Base-by-base conservation (phyloP, 495 filamentous ascomycete genomes). In the Xylaria bambusicola region DNA sequence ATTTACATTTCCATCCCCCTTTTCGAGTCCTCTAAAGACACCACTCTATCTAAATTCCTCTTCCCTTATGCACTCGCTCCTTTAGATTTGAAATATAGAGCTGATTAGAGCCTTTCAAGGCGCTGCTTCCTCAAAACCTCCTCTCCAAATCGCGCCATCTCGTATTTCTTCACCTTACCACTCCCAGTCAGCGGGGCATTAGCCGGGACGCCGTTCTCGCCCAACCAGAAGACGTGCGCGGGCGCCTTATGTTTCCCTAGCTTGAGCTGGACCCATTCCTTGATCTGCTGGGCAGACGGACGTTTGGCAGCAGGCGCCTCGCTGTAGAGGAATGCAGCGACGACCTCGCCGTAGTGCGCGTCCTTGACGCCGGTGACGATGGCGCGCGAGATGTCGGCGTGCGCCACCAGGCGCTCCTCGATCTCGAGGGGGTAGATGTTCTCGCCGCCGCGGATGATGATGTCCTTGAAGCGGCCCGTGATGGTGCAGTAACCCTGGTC, bases 341-440 rank as follows among this genome's bases (percentile, higher is more conserved):
- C 86, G 0, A 85, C 85, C 71, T 90, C 87, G 36, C 86, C 87
- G 54, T 88, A 88, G 59, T 83, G 81, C 1, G 71, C 72, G 58
- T 88, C 79, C 26, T 83, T 79, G 4, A 90, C 73, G 2, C 85
- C 87, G 49, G 88, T 81, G 0, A 89, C 86, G 20, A 85, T 75
- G 1, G 86, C 85, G 3, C 80, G 65, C 0, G 73, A 58, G 21
- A 90, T 77, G 2, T 74, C 70, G 1, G 84, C 76, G 67, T 89
- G 86, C 13, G 73, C 71, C 1, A 81, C 62, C 5, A 90, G 73
- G n/a, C 85, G 77, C 64, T 86, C 84, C 72, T 90, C 87, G 56
- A 89, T 88, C 65, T 90, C 86, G 17, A 88, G 76, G 1, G 87
- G 87, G 62, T 88, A 88, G 59, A 89, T 88, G 63, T 82, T 82